Base-by-base conservation (phyloP, 768 basidiomycete genomes). In the Sistotremastrum niveocremeum region DNA sequence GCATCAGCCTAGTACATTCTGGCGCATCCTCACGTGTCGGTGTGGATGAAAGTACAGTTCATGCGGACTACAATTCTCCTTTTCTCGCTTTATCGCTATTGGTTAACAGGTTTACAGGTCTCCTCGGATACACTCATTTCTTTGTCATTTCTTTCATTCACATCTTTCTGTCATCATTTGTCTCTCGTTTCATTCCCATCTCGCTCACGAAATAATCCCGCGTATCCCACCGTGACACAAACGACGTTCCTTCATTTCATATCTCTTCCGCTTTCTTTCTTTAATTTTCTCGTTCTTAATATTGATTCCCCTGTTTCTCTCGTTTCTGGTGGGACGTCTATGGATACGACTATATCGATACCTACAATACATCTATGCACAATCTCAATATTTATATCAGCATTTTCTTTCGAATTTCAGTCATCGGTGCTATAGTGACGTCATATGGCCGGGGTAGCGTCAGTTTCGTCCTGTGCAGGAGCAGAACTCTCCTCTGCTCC, bases 21-120 rank as follows among this genome's bases (percentile, higher is more conserved):
- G 81, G 68, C 71, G 73, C 63, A 74, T 87, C 51, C 63, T 89
- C 49, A 85, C 83, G 41, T 88, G 85, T 65, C 78, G 77, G 57
- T 88, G 86, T 67, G 80, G 77, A 54, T 73, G 62, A 67, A 54
- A 28, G 9, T 32, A 6, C 28, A 39, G 6, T 45, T 46, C 7
- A n/a, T 42, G 7, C 7, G 12, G 6, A 9, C 8, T 32, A 41
- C 9, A 41, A n/a, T 28, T 30, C 11, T 12, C 9, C 40, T 11
- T 32, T 20, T 32, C 12, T 32, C 12, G 10, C 12, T 38, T 41
- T 20, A 29, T 41, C 9, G 40, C 12, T 41, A 32, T 32, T 41
- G 40, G 40, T 41, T 32, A 41, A 30, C 40, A 20, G 20, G 20
- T 20, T 20, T 20, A 20, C 20, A 20, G 20, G 20, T 20, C 20